A percentile compares a stretch with the other conserved stretches of the same genome.
Evolutionary conservation across 805 yeast species (phyloP).

Genomic region (Nakazawaea peltata): DNA sequence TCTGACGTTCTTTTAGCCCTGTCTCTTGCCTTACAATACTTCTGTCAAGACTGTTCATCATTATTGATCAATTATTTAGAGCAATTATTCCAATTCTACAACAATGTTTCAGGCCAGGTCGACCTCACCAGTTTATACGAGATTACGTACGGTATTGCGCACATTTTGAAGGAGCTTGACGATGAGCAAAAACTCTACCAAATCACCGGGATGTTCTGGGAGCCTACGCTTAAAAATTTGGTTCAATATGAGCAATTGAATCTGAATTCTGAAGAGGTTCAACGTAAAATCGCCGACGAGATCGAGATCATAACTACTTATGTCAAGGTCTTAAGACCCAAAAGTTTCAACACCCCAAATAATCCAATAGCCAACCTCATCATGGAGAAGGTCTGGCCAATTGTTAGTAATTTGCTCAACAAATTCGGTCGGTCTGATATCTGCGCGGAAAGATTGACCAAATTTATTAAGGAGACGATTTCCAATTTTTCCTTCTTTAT

Average conservation of each 20-base stretch:
- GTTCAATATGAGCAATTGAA: slow-evolving; percentile 12
- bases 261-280: slow-evolving; percentile 25
- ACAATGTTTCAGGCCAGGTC: slow-evolving; percentile 40
- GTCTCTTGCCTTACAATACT: slow-evolving; percentile 87
- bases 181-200: slow-evolving; percentile 39
- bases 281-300: slow-evolving; percentile 55
- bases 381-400: slow-evolving; percentile 52
- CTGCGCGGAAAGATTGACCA: slow-evolving; percentile 70
- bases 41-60: slow-evolving; percentile 83
- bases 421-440: slow-evolving; percentile 50
- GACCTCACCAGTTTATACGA: slow-evolving; percentile 69
- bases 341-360: slow-evolving; percentile 23
- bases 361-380: slow-evolving; percentile 48
- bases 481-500: slow-evolving; percentile 53
- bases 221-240: slow-evolving; percentile 50
- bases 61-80: slow-evolving; percentile 59
- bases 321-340: slow-evolving; percentile 47
- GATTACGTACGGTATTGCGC: slow-evolving; percentile 84
- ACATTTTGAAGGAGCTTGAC: slow-evolving; percentile 60
- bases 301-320: slow-evolving; percentile 62
- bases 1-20: slow-evolving; percentile 71
- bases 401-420: slow-evolving; percentile 36
- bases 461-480: slow-evolving; percentile 57
- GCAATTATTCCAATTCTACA: slow-evolving; percentile 70
- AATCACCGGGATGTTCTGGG: slow-evolving; percentile 54